These are phyloP conservation scores for Chernovozyma sophiae-reginae DNA, from an alignment of 1,139 yeast genomes.

Conservation along the genomic window DNA sequence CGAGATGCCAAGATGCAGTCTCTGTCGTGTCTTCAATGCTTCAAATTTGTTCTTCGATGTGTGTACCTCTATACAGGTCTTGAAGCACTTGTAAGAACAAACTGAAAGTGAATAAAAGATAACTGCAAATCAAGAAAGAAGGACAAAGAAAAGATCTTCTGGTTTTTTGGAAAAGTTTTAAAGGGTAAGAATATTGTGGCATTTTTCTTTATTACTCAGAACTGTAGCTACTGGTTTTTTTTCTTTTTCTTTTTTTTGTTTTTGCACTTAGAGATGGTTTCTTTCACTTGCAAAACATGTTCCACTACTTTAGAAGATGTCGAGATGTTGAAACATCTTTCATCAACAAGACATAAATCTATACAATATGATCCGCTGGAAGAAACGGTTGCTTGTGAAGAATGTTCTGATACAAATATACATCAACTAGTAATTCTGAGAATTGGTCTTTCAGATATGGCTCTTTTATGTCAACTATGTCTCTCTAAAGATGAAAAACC, in stretches of 20 bases:
- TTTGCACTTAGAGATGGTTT: not conserved
- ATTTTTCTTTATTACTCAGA: no score
- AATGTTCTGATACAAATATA: conserved; percentile 51
- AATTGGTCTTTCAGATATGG: conserved; percentile 54
- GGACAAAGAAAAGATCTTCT: no score
- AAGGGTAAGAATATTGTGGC: no score
- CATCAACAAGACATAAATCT: conserved; percentile 52
- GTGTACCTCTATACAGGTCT: no score
- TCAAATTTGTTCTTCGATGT: no score
- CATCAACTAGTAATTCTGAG: conserved; percentile 50
- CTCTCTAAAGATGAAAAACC: conserved; percentile 44
- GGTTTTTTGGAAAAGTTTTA: no score
- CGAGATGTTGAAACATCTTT: conserved; percentile 41
- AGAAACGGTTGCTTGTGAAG: conserved; percentile 52
- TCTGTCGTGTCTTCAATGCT: no score
- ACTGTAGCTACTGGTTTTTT: not conserved
- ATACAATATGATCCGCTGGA: conserved; percentile 28
- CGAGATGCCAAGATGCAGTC: no score
- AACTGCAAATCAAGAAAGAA: no score
- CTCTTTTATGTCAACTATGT: conserved; percentile 47
- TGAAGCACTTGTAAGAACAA: no score
- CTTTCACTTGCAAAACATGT: conserved; percentile 31
- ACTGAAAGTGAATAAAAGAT: no score
- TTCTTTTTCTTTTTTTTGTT: not conserved
- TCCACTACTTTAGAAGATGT: conserved; percentile 14